These are phyloP conservation scores for Globisporangium perplexum DNA, from an alignment of 352 stramenopile genomes.

Conservation along the genomic window DNA sequence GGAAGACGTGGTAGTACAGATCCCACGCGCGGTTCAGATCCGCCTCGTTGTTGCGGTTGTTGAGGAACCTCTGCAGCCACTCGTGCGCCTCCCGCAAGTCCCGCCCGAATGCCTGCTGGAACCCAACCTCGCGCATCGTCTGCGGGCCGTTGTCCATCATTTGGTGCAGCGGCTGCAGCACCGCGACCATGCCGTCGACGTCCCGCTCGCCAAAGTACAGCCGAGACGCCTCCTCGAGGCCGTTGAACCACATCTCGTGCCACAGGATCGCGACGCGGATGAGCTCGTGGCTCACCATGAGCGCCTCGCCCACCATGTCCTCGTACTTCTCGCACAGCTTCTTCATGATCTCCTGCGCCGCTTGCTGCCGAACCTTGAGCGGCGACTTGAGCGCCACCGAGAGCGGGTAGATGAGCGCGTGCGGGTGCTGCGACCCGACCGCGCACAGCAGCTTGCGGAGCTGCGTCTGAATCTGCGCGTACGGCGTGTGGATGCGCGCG, in stretches of 20 bases:
- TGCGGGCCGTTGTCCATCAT: conserved; percentile 88
- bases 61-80: conserved; percentile 66
- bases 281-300: conserved; percentile 95
- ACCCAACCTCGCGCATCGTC: conserved; percentile 73
- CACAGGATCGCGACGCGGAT: conserved; percentile 98
- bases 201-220: conserved; percentile 97
- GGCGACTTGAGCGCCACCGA: conserved; percentile 96
- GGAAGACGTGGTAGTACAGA: conserved; percentile 98
- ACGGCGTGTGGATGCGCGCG: conserved; percentile 78
- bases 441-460: conserved; percentile 87
- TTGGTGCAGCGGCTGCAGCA: conserved; percentile 91
- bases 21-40: conserved; percentile 97
- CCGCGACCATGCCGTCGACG: conserved; percentile 94
- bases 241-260: conserved; percentile 98
- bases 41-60: conserved; percentile 48
- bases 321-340: conserved; percentile 92
- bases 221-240: conserved; percentile 95
- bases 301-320: conserved; percentile 92
- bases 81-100: conserved; percentile 85
- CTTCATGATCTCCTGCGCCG: conserved; percentile 95
- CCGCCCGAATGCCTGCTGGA: conserved; percentile 89
- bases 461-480: conserved; percentile 58
- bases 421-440: conserved; percentile 92
- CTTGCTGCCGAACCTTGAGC: conserved; percentile 78
- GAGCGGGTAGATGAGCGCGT: conserved; percentile 98